Percentiles rank a stretch among this genome's conserved stretches.
phyloP scores from a whole-genome alignment of 2,329 filamentous ascomycete species.

The Penicillium hesseltinei region DNA sequence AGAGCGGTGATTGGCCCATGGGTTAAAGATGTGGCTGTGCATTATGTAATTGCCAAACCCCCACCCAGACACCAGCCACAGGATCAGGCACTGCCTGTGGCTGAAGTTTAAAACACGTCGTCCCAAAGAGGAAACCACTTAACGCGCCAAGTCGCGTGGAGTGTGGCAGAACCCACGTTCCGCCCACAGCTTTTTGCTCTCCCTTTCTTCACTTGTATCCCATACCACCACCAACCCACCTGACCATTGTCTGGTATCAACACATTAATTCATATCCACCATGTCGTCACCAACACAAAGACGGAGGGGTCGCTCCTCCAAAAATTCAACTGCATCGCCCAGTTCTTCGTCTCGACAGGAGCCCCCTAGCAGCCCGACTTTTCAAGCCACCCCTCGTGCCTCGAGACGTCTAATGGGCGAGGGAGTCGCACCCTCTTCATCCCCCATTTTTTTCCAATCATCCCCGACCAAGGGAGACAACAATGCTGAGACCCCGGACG shows the following conservation, averaged over 20 bases:
- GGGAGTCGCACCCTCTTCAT: constrained; percentile 60
- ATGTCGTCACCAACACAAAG: constrained; percentile 47
- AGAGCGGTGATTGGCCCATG: constrained; percentile 11
- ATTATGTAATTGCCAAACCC: background rate
- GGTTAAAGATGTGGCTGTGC: constrained; percentile 11
- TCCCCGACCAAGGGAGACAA: constrained; percentile 53
- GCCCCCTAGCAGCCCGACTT: constrained; percentile 35
- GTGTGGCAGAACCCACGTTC: constrained; percentile 24
- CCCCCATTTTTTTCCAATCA: constrained; percentile 74
- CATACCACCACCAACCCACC: constrained; percentile 15
- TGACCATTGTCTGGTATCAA: constrained; percentile 16
- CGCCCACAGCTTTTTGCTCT: constrained; percentile 24
- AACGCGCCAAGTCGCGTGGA: constrained; percentile 32
- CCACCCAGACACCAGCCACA: background rate
- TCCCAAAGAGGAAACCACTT: constrained; percentile 32
- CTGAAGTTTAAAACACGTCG: constrained; percentile 15
- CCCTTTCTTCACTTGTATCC: constrained; percentile 20
- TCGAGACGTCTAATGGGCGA: constrained; percentile 43
- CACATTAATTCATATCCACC: constrained; percentile 20
- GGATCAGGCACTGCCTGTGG: constrained; percentile 1
- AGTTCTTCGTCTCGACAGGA: constrained; percentile 34
- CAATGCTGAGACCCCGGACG: constrained; percentile 40
- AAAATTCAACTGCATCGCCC: constrained; percentile 42
- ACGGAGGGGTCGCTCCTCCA: constrained; percentile 42
- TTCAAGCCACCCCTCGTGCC: constrained; percentile 48